Evolutionary conservation across 768 basidiomycete species (phyloP).

Genomic region (Kwoniella bestiolae): DNA sequence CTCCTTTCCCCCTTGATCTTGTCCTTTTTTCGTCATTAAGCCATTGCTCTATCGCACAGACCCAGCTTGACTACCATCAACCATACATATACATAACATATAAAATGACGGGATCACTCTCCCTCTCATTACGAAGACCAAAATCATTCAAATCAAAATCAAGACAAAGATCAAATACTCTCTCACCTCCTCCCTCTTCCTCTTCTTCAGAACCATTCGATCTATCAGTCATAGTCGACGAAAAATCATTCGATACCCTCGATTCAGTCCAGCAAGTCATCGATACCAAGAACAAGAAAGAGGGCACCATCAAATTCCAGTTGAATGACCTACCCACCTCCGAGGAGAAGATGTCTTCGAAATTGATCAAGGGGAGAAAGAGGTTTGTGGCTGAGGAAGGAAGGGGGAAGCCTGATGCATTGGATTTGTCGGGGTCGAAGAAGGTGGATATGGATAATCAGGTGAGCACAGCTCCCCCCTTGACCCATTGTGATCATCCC

Average conservation of each 20-base stretch:
- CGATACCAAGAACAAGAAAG: neutral
- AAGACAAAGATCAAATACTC: neutral
- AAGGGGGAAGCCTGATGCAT: neutral
- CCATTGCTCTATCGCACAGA: neutral
- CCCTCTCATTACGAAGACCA: neutral
- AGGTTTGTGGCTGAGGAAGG: conserved; percentile 1
- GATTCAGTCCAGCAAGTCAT: neutral
- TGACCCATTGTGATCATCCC: too few relatives aligned
- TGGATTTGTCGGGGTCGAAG: neutral
- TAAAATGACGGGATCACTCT: neutral
- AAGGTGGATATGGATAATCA: neutral
- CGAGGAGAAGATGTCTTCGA: conserved; percentile 2
- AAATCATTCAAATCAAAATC: neutral
- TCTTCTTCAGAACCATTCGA: neutral
- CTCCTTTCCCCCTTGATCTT: neutral
- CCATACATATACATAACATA: neutral
- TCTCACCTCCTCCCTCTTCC: neutral
- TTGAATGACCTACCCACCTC: neutral
- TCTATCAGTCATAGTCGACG: neutral
- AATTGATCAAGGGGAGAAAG: conserved; percentile 8
- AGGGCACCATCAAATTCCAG: neutral
- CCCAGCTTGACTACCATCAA: neutral
- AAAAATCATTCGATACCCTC: neutral
- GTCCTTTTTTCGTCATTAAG: neutral
- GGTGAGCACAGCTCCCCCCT: too few relatives aligned